Evolutionary conservation across 805 yeast genomes (phyloP).

Genomic region (Nakazawaea siamensis): DNA sequence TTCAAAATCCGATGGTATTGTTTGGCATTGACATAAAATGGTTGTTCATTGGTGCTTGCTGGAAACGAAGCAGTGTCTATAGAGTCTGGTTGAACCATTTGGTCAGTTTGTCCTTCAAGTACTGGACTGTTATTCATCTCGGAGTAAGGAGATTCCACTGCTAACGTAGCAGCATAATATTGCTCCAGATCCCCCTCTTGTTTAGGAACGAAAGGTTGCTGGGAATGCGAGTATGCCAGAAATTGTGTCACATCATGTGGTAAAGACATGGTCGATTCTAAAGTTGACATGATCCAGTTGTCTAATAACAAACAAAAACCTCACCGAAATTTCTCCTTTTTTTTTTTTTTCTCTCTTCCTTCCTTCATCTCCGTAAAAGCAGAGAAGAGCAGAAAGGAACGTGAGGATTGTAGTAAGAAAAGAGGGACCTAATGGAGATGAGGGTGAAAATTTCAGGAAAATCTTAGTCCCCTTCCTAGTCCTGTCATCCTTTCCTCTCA

Average conservation of each 20-base stretch:
- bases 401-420: too few relatives aligned
- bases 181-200: slow-evolving; percentile 2
- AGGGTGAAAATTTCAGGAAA: too few relatives aligned
- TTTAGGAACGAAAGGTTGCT: not conserved
- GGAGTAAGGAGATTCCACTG: slow-evolving; percentile 7
- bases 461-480: too few relatives aligned
- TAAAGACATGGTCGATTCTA: slow-evolving; percentile 8
- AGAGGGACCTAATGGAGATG: too few relatives aligned
- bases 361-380: too few relatives aligned
- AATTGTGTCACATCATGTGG: slow-evolving; percentile 10
- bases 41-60: slow-evolving; percentile 55
- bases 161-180: slow-evolving; percentile 7
- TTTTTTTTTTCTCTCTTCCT: too few relatives aligned
- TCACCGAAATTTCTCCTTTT: not conserved
- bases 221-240: not conserved
- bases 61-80: too few relatives aligned
- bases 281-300: slow-evolving; percentile 5
- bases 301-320: not conserved
- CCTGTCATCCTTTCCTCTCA: too few relatives aligned
- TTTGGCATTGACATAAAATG: slow-evolving; percentile 95
- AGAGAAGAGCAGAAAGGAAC: too few relatives aligned
- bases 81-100: too few relatives aligned
- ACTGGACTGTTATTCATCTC: slow-evolving; percentile 7
- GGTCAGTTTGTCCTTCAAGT: not conserved
- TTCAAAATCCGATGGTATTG: slow-evolving; percentile 93